Percentiles rank a stretch among this genome's conserved stretches.
Evolutionary conservation across 306 rosid species (phyloP).

Genomic region (Trifolium repens): DNA sequence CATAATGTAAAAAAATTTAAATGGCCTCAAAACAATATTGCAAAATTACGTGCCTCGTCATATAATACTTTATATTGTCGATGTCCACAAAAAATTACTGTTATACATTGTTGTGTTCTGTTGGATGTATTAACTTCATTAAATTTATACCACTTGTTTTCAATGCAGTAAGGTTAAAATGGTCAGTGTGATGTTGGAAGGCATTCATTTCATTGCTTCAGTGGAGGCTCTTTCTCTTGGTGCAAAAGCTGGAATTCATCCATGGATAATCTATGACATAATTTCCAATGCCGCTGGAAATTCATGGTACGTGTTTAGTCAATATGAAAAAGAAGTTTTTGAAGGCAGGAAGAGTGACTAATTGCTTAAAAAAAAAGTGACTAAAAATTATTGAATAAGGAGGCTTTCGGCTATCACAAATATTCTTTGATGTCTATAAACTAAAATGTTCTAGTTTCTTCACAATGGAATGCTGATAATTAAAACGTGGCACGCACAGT

Average conservation of each 20-base stretch:
- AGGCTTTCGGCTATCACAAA: neutral
- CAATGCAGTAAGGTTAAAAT: slow-evolving; percentile 68
- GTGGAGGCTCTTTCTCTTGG: slow-evolving; percentile 94
- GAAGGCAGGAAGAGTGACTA: slow-evolving; percentile 4
- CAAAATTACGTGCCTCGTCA: slow-evolving; percentile 9
- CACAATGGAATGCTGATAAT: slow-evolving; percentile 8
- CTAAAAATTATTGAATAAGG: slow-evolving; percentile 20
- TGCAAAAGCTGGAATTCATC: slow-evolving; percentile 82
- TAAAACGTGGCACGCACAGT: slow-evolving; percentile 31
- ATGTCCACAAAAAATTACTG: slow-evolving; percentile 1
- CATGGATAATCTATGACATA: slow-evolving; percentile 81
- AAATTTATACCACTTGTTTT: slow-evolving; percentile 33
- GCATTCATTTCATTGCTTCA: slow-evolving; percentile 83
- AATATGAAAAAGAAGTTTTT: slow-evolving; percentile 14
- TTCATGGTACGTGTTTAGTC: slow-evolving; percentile 70
- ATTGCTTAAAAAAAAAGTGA: neutral
- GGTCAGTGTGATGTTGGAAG: slow-evolving; percentile 79
- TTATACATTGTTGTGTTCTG: slow-evolving; percentile 27
- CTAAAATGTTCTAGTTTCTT: slow-evolving; percentile 22
- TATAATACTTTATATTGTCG: slow-evolving; percentile 5
- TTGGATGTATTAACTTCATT: slow-evolving; percentile 22
- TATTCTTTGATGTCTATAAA: slow-evolving; percentile 23
- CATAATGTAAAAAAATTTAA: slow-evolving; percentile 29
- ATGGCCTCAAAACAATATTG: neutral
- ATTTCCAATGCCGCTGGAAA: slow-evolving; percentile 97